Percentiles rank a stretch among this genome's conserved stretches.
Evolutionary conservation across 192 early-diverging fungal genomes (phyloP).

Genomic region (Coemansia sp.): DNA sequence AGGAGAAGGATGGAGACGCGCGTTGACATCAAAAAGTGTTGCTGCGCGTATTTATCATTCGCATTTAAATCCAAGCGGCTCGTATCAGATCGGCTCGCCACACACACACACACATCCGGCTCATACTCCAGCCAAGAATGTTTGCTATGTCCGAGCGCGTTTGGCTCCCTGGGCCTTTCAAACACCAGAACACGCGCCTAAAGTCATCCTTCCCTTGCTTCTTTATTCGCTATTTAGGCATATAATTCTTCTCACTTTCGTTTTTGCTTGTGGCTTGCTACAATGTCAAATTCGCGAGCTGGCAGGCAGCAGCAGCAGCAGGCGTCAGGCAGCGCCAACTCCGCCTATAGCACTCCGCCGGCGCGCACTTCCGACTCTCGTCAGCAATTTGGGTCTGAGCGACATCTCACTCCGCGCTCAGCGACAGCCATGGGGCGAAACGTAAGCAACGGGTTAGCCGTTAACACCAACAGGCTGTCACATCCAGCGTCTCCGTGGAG

Average conservation of each 20-base stretch:
- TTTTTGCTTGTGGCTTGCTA: neutral
- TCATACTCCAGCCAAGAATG: neutral
- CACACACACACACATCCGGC: too few species aligned
- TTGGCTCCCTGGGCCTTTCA: neutral
- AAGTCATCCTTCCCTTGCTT: neutral
- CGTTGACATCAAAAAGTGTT: neutral
- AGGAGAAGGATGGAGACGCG: neutral
- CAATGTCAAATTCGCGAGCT: slow-evolving; percentile 8
- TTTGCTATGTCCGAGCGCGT: slow-evolving; percentile 6
- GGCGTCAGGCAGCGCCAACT: neutral
- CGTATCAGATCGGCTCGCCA: slow-evolving; percentile 4
- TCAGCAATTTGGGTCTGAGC: slow-evolving; percentile 4
- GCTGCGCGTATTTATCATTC: neutral
- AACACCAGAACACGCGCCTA: neutral
- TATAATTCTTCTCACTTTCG: neutral
- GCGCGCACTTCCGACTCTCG: neutral
- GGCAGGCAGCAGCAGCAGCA: slow-evolving; percentile 5
- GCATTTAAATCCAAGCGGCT: neutral
- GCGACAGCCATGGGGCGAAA: neutral
- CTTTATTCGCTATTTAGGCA: neutral
- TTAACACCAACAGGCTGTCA: neutral
- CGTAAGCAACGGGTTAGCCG: neutral
- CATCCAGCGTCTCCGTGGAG: neutral
- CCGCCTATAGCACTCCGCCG: neutral
- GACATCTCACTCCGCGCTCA: neutral